Conservation (phyloP, 2,329 filamentous ascomycete species). For the Colletotrichum ledebouriae region DNA sequence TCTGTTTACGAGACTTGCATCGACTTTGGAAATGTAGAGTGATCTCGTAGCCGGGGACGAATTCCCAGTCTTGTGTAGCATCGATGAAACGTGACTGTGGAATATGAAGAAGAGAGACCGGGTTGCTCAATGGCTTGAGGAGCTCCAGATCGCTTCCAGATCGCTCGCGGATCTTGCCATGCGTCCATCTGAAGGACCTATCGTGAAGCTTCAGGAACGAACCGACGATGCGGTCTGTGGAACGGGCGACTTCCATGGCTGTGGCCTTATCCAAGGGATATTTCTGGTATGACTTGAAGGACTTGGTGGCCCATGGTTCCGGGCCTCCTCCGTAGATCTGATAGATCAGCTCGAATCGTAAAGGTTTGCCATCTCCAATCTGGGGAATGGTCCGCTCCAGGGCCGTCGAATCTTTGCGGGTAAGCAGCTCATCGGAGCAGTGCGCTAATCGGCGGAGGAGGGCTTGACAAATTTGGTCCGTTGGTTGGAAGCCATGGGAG, state of each 20-base stretch:
- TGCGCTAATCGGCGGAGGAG: slow-evolving; percentile 65
- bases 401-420: slow-evolving; percentile 63
- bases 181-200: slow-evolving; percentile 62
- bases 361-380: slow-evolving; percentile 55
- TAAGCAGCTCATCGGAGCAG: slow-evolving; percentile 66
- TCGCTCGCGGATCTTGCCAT: slow-evolving; percentile 56
- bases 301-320: slow-evolving; percentile 57
- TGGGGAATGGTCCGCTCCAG: slow-evolving; percentile 52
- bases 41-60: slow-evolving; percentile 64
- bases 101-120: slow-evolving; percentile 61
- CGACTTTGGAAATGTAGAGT: slow-evolving; percentile 60
- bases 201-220: slow-evolving; percentile 66
- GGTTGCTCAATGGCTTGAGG: slow-evolving; percentile 57
- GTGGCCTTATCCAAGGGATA: slow-evolving; percentile 58
- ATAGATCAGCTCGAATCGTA: slow-evolving; percentile 64
- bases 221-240: slow-evolving; percentile 64
- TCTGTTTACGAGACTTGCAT: slow-evolving; percentile 51
- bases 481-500: slow-evolving; percentile 58
- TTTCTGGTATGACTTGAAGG: slow-evolving; percentile 65
- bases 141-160: slow-evolving; percentile 54
- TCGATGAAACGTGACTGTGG: slow-evolving; percentile 61
- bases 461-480: slow-evolving; percentile 62
- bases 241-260: slow-evolving; percentile 61
- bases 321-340: slow-evolving; percentile 58
- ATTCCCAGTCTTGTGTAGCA: slow-evolving; percentile 60